phyloP scores from a whole-genome alignment of 768 basidiomycete species.

The Hygrocybe punicea region DNA sequence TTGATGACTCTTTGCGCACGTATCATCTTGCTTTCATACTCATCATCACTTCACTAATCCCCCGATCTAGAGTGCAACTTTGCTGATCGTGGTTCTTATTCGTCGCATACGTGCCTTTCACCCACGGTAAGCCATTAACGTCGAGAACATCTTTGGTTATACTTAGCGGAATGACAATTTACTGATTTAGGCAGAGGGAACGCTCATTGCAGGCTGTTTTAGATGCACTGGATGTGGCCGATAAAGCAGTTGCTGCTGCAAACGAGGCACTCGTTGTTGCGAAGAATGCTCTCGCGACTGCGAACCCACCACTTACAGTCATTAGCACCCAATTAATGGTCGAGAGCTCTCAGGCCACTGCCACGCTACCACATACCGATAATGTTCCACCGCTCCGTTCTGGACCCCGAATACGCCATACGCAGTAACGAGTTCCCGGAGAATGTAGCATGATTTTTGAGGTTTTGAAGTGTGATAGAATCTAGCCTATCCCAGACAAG shows the following conservation, averaged over 20 bases:
- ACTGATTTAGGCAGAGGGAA: background rate
- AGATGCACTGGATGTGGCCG: background rate
- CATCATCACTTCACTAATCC: background rate
- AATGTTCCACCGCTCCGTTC: too few species aligned
- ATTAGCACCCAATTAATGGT: background rate
- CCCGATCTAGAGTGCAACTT: background rate
- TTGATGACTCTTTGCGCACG: background rate
- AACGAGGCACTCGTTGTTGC: background rate
- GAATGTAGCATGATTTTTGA: too few species aligned
- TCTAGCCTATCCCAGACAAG: too few species aligned
- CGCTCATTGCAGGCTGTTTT: background rate
- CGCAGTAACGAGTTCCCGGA: too few species aligned
- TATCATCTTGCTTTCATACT: background rate
- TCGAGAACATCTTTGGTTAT: background rate
- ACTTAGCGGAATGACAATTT: background rate
- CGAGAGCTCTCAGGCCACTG: too few species aligned
- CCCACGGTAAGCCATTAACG: background rate
- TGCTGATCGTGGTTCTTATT: background rate
- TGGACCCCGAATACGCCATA: too few species aligned
- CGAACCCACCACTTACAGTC: background rate
- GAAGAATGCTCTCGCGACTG: background rate
- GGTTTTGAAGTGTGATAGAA: too few species aligned
- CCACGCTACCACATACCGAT: too few species aligned
- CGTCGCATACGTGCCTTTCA: background rate
- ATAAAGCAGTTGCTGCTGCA: background rate